Evolutionary conservation across 306 rosid species (phyloP).

Genomic region (Sechiopsis laciniata): DNA sequence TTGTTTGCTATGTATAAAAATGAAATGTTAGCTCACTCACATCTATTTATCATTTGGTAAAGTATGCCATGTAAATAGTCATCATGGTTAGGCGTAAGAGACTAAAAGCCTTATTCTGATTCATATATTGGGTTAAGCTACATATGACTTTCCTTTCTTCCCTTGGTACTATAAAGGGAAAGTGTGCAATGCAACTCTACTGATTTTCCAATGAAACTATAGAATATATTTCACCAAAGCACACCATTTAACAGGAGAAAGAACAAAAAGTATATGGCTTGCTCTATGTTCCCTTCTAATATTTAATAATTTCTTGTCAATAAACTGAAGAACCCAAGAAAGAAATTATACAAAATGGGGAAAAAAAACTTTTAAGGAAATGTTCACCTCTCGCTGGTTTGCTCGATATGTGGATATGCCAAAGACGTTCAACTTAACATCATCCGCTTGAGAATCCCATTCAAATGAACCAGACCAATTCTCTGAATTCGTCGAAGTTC

Average conservation of each 20-base stretch:
- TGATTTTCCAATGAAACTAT: conserved; percentile 4
- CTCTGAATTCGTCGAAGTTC: conserved; percentile 42
- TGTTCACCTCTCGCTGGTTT: conserved; percentile 72
- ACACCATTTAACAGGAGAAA: background rate
- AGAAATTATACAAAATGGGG: background rate
- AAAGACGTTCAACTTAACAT: conserved; percentile 63
- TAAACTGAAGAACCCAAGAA: background rate
- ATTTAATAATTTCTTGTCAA: background rate
- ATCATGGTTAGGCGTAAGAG: background rate
- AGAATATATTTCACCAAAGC: conserved; percentile 10
- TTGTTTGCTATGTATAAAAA: background rate
- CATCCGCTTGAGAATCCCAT: conserved; percentile 86
- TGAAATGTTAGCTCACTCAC: background rate
- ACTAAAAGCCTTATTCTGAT: background rate
- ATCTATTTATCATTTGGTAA: background rate
- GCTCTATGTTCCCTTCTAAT: background rate
- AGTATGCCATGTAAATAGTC: background rate
- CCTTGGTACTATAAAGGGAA: background rate
- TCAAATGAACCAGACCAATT: conserved; percentile 67
- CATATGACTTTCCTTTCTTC: background rate
- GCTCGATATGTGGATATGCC: conserved; percentile 85
- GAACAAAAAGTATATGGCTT: background rate
- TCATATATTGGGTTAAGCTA: background rate
- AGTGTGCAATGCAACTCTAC: background rate
- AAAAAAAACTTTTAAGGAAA: background rate